These are phyloP conservation scores for Trametes villosa DNA, from an alignment of 768 basidiomycete genomes.

Conservation along the genomic window DNA sequence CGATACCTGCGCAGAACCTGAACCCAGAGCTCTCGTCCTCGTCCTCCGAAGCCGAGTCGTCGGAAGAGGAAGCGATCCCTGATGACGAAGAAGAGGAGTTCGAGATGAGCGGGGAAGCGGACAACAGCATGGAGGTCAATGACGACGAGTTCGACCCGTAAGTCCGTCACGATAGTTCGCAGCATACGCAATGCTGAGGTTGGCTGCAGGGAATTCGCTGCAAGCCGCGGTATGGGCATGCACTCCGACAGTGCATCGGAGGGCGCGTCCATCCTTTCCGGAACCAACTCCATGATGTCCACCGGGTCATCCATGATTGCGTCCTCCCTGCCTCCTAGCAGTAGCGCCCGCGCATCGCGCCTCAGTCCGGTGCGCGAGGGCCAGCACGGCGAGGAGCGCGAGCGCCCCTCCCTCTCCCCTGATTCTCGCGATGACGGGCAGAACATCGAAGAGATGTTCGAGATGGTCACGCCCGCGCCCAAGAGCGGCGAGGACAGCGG, in stretches of 20 bases:
- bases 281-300: slow-evolving; percentile 52
- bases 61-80: slow-evolving; percentile 45
- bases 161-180: slow-evolving; percentile 31
- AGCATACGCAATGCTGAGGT: too few species aligned
- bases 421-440: slow-evolving; percentile 32
- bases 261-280: slow-evolving; percentile 60
- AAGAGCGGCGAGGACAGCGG: slow-evolving; percentile 4
- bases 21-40: slow-evolving; percentile 55
- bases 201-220: slow-evolving; percentile 64
- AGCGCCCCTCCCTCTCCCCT: slow-evolving; percentile 31
- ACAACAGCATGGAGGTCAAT: slow-evolving; percentile 43
- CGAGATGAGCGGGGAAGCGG: slow-evolving; percentile 48
- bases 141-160: slow-evolving; percentile 82
- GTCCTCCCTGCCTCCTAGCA: slow-evolving; percentile 56
- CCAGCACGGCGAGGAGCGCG: slow-evolving; percentile 35
- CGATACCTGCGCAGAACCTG: slow-evolving; percentile 40
- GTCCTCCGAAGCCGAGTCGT: slow-evolving; percentile 25
- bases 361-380: slow-evolving; percentile 50
- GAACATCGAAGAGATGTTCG: slow-evolving; percentile 50
- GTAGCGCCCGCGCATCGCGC: slow-evolving; percentile 28
- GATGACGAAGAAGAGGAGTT: slow-evolving; percentile 51
- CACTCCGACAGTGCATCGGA: slow-evolving; percentile 70
- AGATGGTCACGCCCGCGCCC: slow-evolving; percentile 52
- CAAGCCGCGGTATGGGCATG: slow-evolving; percentile 44
- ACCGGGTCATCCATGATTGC: slow-evolving; percentile 55